A percentile compares a stretch with the other conserved stretches of the same genome.
These are phyloP conservation scores for Kuraishia borneana DNA, from an alignment of 805 yeast genomes.

Conservation along the genomic window DNA sequence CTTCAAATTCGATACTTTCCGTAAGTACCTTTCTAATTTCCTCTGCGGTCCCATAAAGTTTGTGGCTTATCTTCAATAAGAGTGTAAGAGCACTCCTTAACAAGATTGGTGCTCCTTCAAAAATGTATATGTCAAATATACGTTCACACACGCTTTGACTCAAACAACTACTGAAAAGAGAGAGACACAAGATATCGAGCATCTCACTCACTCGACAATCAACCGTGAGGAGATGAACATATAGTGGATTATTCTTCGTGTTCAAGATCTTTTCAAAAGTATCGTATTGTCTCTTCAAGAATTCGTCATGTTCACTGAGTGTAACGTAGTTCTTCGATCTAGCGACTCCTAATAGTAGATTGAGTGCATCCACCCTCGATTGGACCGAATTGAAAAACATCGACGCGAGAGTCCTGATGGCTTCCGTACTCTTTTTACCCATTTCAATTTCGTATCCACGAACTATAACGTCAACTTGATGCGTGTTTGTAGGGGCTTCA, in stretches of 20 bases:
- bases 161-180: constrained; percentile 33
- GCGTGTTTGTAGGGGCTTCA: neutral
- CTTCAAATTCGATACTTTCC: constrained; percentile 32
- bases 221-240: constrained; percentile 35
- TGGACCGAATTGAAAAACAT: neutral
- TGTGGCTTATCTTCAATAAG: constrained; percentile 33
- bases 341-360: neutral
- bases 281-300: constrained; percentile 25
- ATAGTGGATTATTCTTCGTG: constrained; percentile 30
- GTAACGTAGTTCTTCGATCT: neutral
- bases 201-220: constrained; percentile 29
- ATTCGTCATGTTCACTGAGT: constrained; percentile 5
- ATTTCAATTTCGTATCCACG: neutral
- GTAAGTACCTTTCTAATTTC: constrained; percentile 35
- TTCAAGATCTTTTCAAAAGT: constrained; percentile 39
- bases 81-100: constrained; percentile 43
- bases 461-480: neutral
- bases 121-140: constrained; percentile 45
- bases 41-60: constrained; percentile 35
- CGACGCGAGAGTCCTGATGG: neutral
- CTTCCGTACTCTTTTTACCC: neutral
- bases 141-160: constrained; percentile 34
- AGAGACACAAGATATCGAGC: constrained; percentile 29
- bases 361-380: neutral
- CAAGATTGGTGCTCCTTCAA: constrained; percentile 50